Evolutionary conservation across 1,139 yeast genomes (phyloP).

Genomic region (Wickerhamomyces sp.): DNA sequence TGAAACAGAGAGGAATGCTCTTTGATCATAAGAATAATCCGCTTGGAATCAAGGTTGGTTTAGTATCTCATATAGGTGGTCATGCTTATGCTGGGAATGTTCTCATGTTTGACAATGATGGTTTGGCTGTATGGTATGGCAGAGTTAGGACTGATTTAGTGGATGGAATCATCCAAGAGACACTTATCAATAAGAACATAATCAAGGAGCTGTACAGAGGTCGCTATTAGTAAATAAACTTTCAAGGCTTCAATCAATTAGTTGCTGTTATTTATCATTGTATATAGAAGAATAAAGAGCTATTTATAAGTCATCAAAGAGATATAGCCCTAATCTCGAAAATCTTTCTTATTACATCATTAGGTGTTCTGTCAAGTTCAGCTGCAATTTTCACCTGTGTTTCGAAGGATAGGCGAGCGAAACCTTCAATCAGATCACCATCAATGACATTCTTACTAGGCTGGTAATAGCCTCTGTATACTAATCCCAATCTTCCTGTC

Average conservation of each 20-base stretch:
- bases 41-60: constrained; percentile 41
- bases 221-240: constrained; percentile 2
- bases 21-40: constrained; percentile 23
- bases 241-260: background rate
- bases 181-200: constrained; percentile 42
- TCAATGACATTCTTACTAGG: constrained; percentile 77
- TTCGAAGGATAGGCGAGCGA: constrained; percentile 32
- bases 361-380: constrained; percentile 48
- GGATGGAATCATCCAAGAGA: constrained; percentile 58
- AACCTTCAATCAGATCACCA: constrained; percentile 79
- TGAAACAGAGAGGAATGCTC: constrained; percentile 29
- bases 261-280: background rate
- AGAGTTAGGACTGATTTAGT: constrained; percentile 58
- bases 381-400: constrained; percentile 45
- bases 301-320: constrained; percentile 3
- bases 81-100: constrained; percentile 79
- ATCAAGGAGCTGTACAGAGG: constrained; percentile 55
- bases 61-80: constrained; percentile 69
- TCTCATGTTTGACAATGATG: constrained; percentile 40
- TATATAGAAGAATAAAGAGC: background rate
- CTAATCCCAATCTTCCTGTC: constrained; percentile 59
- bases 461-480: constrained; percentile 70
- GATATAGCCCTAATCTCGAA: constrained; percentile 46
- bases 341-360: constrained; percentile 57
- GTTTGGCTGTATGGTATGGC: constrained; percentile 64